phyloP scores from a whole-genome alignment of 139 green algal species.

The Coelastrella sp. region DNA sequence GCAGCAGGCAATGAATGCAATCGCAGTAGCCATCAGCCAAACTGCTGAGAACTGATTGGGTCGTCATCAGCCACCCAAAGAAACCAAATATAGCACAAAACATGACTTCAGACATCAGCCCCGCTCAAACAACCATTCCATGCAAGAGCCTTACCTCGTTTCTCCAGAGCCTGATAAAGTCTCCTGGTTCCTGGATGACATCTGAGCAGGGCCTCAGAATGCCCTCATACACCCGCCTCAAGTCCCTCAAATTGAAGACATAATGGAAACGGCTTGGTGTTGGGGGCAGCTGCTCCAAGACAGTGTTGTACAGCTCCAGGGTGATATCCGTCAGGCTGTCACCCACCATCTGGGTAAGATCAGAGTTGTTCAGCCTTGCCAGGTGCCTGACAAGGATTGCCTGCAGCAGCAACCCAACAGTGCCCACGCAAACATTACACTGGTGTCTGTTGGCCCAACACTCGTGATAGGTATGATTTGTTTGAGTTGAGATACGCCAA shows the following conservation, averaged over 20 bases:
- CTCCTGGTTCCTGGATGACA: slow-evolving; percentile 79
- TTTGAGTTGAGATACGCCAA: too few species aligned
- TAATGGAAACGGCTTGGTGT: slow-evolving; percentile 98
- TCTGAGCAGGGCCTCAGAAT: slow-evolving; percentile 84
- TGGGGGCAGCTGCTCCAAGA: slow-evolving; percentile 86
- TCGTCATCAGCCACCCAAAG: too few species aligned
- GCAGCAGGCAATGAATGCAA: neutral
- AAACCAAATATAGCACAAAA: neutral
- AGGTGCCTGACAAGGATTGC: slow-evolving; percentile 39
- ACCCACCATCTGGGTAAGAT: slow-evolving; percentile 55
- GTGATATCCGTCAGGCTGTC: slow-evolving; percentile 84
- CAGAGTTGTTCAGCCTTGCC: slow-evolving; percentile 1
- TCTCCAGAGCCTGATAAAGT: slow-evolving; percentile 90
- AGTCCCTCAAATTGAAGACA: slow-evolving; percentile 96
- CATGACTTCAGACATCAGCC: neutral
- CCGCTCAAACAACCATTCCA: neutral
- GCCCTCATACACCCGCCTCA: slow-evolving; percentile 91
- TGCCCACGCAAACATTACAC: neutral
- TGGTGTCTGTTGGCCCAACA: neutral
- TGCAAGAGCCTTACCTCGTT: slow-evolving; percentile 78
- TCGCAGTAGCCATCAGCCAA: neutral
- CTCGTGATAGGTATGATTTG: too few species aligned
- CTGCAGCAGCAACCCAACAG: neutral
- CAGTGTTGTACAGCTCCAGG: slow-evolving; percentile 83
- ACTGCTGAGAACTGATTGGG: neutral